A percentile compares a stretch with the other conserved stretches of the same genome.
Conservation (phyloP, 352 stramenopile species). For the Blastocystis sp. region DNA sequence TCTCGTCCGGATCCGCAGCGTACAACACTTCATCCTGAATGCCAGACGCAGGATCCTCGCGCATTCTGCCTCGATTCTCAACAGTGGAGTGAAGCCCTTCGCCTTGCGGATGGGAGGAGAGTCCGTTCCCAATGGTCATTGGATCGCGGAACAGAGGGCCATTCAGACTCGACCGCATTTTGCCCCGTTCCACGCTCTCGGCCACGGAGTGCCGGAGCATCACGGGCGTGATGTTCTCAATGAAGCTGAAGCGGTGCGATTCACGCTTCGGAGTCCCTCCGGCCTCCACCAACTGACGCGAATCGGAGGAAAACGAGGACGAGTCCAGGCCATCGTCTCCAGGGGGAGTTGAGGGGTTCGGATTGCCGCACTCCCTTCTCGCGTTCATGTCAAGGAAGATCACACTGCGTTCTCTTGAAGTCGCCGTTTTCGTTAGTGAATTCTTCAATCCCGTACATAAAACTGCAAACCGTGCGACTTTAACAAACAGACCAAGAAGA, state of each 20-base stretch:
- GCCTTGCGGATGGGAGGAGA: not conserved
- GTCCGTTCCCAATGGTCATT: not conserved
- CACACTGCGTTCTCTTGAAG: not conserved
- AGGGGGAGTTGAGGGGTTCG: not conserved
- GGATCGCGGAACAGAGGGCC: slow-evolving; percentile 2
- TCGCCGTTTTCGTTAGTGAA: not conserved
- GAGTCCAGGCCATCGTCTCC: not conserved
- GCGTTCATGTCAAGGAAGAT: not conserved
- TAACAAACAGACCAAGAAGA: slow-evolving; percentile 18
- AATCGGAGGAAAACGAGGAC: not conserved
- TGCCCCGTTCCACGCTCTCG: not conserved
- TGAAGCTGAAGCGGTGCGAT: slow-evolving; percentile 5
- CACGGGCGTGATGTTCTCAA: slow-evolving; percentile 11
- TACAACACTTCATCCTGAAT: no score
- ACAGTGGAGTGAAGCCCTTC: not conserved
- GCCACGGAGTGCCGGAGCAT: not conserved
- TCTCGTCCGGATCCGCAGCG: not conserved
- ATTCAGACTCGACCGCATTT: slow-evolving; percentile 12
- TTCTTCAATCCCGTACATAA: not conserved
- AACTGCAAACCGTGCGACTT: not conserved
- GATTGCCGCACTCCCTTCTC: not conserved
- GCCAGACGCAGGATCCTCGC: not conserved
- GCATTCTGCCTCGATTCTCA: not conserved
- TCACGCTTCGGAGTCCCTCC: not conserved
- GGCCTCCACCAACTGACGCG: not conserved